Base-by-base conservation (phyloP, 2,329 filamentous ascomycete genomes). In the Pleochaeta shiraiana region DNA sequence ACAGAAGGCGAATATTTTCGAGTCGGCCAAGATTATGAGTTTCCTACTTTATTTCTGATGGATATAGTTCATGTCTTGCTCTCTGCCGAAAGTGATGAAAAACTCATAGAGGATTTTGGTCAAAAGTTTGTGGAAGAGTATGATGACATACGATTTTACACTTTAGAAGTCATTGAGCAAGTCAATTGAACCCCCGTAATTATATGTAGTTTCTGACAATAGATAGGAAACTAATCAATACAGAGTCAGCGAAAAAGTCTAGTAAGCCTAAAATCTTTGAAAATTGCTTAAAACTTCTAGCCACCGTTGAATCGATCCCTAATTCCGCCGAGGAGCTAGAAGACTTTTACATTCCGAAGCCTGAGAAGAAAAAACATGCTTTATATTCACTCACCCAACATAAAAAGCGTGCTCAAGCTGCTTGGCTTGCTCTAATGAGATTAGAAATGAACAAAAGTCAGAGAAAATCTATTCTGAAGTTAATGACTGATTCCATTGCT, bases 111-210 rank as follows among this genome's bases (percentile, higher is more conserved):
- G 59, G 84, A 89, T 64, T 96, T 92, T 68, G 78, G 86, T 30
- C 81, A 88, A 65, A 89, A 89, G 68, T 96, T 84, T 72, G 79
- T 90, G 62, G 84, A 88, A 72, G 79, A 86, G 73, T 90, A 85
- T 72, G 87, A 93, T 70, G 93, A 97, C 74, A 79, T 96, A 66
- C 81, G 89, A 68, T 95, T 86, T 73, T 90, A 87, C 73, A 89
- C 90, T 0, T 88, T 95, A 72, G 80, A 84, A 70, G 81, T 82
- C 16, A 77, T 95, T 69, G 82, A 82, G 85, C 89, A 81, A 70
- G 84, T 50, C 24, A 21, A 34, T 34, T n/a, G 16, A 24, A 11
- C n/a, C n/a, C 45, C 4, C 3, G 9, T 50, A 21, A 6, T 12
- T 2, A 21, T 24, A 50, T 26, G 11, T 50, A 50, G 26, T 34